Evolutionary conservation across 768 basidiomycete genomes (phyloP).

Genomic region (Rhizopogon rudus): DNA sequence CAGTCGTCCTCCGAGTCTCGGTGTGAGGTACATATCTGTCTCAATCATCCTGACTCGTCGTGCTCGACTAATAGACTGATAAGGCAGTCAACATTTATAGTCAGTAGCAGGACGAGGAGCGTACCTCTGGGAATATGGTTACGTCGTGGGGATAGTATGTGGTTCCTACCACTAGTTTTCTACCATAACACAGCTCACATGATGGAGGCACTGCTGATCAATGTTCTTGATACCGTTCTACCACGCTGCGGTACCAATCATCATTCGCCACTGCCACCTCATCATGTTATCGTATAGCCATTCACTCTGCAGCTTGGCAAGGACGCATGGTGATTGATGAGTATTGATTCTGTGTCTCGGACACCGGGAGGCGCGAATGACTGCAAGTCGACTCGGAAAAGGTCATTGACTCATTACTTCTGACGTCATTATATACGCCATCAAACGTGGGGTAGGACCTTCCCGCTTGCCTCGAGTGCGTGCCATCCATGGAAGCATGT

Average conservation of each 20-base stretch:
- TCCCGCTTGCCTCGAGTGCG: no score
- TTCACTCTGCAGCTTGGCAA: no score
- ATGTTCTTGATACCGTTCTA: not conserved
- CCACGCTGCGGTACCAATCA: not conserved
- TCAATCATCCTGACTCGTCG: not conserved
- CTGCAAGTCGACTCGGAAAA: no score
- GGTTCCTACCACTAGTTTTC: not conserved
- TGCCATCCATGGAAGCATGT: no score
- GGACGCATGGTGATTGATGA: no score
- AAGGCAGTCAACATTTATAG: not conserved
- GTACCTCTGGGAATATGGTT: not conserved
- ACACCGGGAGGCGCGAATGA: no score
- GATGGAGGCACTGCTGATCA: not conserved
- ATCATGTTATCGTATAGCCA: no score
- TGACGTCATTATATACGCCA: no score
- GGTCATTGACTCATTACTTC: no score
- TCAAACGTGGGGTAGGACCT: no score
- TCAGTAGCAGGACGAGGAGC: not conserved
- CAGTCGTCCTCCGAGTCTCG: not conserved
- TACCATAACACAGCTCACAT: not conserved
- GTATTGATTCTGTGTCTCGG: no score
- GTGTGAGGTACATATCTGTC: not conserved
- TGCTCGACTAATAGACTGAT: not conserved
- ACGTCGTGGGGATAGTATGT: not conserved
- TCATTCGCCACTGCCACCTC: not conserved